Conservation (phyloP, 2,329 filamentous ascomycete species). For the Trichoderma sp. region DNA sequence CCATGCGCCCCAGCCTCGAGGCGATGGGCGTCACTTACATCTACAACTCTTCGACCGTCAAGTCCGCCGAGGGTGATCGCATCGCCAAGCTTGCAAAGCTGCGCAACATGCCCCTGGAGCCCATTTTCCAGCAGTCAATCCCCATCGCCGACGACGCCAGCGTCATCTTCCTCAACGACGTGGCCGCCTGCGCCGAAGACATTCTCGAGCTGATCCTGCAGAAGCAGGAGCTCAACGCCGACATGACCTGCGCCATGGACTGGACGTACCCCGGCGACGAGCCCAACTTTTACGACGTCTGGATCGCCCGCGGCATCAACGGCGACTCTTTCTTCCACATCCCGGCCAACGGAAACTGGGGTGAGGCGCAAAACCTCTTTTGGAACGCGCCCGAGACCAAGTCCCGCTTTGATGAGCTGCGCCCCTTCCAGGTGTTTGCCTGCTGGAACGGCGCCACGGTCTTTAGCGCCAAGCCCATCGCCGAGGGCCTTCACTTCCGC, state of each 20-base stretch:
- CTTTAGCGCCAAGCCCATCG: conserved; percentile 53
- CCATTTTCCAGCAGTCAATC: conserved; percentile 43
- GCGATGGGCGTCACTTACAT: conserved; percentile 47
- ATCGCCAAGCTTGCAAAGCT: conserved; percentile 54
- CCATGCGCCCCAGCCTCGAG: conserved; percentile 46
- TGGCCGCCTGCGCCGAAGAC: conserved; percentile 57
- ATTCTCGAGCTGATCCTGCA: conserved; percentile 61
- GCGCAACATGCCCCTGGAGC: conserved; percentile 56
- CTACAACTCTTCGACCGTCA: conserved; percentile 47
- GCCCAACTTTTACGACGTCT: conserved; percentile 61
- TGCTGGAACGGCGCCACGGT: conserved; percentile 64
- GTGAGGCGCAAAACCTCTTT: conserved; percentile 55
- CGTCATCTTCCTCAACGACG: conserved; percentile 59
- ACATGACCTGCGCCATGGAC: conserved; percentile 64
- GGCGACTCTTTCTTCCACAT: conserved; percentile 62
- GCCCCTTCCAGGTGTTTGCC: conserved; percentile 63
- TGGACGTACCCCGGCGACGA: conserved; percentile 53
- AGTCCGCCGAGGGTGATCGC: conserved; percentile 50
- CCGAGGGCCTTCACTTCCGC: conserved; percentile 53
- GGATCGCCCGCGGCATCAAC: conserved; percentile 55
- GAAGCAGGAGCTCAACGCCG: conserved; percentile 49
- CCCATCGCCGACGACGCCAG: conserved; percentile 44
- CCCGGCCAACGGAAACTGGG: conserved; percentile 53
- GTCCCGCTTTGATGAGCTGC: conserved; percentile 39
- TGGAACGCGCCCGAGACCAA: conserved; percentile 50